Percentiles rank a stretch among this genome's conserved stretches.
phyloP scores from a whole-genome alignment of 768 basidiomycete species.

The Brasilioporus rufonigricans region DNA sequence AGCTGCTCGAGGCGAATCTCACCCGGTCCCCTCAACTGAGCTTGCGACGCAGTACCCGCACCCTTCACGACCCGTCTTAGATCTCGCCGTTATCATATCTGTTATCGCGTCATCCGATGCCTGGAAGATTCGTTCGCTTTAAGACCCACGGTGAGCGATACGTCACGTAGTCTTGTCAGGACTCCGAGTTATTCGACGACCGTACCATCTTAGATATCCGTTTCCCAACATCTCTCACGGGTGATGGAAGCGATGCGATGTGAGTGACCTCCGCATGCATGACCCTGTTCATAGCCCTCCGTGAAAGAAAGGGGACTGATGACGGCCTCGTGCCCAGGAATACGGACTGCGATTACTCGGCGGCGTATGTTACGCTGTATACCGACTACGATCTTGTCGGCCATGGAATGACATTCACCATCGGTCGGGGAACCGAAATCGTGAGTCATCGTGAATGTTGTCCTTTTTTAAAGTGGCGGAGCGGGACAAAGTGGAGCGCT shows the following conservation, averaged over 20 bases:
- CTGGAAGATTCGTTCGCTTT: conserved; percentile 46
- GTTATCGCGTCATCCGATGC: background rate
- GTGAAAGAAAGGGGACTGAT: background rate
- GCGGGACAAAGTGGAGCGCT: background rate
- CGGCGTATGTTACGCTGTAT: conserved; percentile 88
- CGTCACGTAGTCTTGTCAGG: background rate
- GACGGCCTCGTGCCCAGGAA: conserved; percentile 52
- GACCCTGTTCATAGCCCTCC: no score
- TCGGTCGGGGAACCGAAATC: conserved; percentile 90
- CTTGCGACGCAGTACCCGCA: background rate
- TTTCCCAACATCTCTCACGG: conserved; percentile 87
- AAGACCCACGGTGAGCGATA: conserved; percentile 50
- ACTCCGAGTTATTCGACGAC: background rate
- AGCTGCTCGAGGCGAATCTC: no score
- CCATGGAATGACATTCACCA: conserved; percentile 90
- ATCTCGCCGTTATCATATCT: background rate
- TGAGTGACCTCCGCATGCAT: no score
- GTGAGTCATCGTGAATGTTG: conserved; percentile 37
- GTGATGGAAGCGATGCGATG: conserved; percentile 94
- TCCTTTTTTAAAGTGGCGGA: background rate
- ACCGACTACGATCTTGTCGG: conserved; percentile 70
- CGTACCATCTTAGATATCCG: conserved; percentile 58
- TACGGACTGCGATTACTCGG: conserved; percentile 91
- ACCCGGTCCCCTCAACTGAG: conserved; percentile 4
- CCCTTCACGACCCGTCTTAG: background rate